Percentiles rank a stretch among this genome's conserved stretches.
Evolutionary conservation across 1,284 basidiomycete species (phyloP).

Genomic region (Cystobasidiaceae sp.): DNA sequence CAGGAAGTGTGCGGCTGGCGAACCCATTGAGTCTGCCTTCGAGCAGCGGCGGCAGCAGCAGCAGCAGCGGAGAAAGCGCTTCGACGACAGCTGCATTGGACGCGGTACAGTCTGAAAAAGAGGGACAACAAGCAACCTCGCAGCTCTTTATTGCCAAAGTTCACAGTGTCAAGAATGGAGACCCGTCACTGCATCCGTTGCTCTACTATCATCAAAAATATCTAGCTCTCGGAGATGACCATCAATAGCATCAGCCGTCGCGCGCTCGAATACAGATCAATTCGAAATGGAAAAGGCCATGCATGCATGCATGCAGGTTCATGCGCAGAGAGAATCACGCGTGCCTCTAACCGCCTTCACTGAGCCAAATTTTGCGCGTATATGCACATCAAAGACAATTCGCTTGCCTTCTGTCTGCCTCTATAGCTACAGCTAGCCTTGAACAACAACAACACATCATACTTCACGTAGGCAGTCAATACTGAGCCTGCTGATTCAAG

Average conservation of each 20-base stretch:
- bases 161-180: slow-evolving; percentile 22
- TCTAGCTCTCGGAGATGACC: neutral
- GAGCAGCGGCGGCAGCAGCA: neutral
- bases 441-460: neutral
- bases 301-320: too few species aligned
- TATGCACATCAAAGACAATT: too few species aligned
- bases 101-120: neutral
- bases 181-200: slow-evolving; percentile 4
- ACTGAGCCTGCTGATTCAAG: slow-evolving; percentile 56
- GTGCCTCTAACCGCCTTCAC: too few species aligned
- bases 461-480: too few species aligned
- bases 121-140: slow-evolving; percentile 31
- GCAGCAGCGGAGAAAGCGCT: too few species aligned
- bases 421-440: slow-evolving; percentile 2
- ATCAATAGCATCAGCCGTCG: too few species aligned
- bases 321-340: too few species aligned
- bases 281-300: too few species aligned
- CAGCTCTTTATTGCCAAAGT: slow-evolving; percentile 39
- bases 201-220: slow-evolving; percentile 26
- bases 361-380: too few species aligned
- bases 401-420: too few species aligned
- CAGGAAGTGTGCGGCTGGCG: slow-evolving; percentile 22
- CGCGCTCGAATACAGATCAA: too few species aligned
- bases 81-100: too few species aligned
- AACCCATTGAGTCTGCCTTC: slow-evolving; percentile 15